phyloP scores from a whole-genome alignment of 495 filamentous ascomycete genomes.

The Neurospora cerealis region DNA sequence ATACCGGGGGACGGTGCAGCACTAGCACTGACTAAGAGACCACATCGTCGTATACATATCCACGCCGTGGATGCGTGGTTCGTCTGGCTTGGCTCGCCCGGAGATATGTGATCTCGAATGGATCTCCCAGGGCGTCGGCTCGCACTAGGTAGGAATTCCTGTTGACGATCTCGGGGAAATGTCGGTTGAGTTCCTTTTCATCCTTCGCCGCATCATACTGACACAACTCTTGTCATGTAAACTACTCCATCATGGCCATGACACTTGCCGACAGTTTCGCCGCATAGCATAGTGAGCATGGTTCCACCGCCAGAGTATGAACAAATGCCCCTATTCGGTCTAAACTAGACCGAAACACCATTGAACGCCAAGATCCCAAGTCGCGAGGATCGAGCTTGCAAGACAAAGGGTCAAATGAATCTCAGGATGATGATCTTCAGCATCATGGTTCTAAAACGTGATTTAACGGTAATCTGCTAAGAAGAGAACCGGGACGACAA shows the following conservation, averaged over 20 bases:
- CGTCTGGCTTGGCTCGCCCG: not conserved
- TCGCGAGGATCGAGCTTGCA: not conserved
- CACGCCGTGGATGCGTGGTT: not conserved
- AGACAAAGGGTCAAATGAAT: not conserved
- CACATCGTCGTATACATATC: not conserved
- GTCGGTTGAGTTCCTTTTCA: not conserved
- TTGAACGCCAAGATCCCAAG: not conserved
- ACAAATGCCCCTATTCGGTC: not conserved
- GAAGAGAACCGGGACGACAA: not conserved
- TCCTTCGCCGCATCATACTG: not conserved
- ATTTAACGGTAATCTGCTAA: not conserved
- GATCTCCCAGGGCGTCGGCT: not conserved
- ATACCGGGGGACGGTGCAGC: not conserved
- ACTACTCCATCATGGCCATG: not conserved
- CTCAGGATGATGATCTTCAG: not conserved
- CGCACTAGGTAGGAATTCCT: not conserved
- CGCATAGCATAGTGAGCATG: not conserved
- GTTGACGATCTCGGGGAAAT: not conserved
- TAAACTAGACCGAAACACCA: not conserved
- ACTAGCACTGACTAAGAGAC: not conserved
- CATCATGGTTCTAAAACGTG: not conserved
- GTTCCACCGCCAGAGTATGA: not conserved
- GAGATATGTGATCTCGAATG: not conserved
- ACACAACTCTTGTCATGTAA: no score
- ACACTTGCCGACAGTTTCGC: not conserved